Conservation (phyloP, 1,139 yeast species). For the Candida mesenterica region DNA sequence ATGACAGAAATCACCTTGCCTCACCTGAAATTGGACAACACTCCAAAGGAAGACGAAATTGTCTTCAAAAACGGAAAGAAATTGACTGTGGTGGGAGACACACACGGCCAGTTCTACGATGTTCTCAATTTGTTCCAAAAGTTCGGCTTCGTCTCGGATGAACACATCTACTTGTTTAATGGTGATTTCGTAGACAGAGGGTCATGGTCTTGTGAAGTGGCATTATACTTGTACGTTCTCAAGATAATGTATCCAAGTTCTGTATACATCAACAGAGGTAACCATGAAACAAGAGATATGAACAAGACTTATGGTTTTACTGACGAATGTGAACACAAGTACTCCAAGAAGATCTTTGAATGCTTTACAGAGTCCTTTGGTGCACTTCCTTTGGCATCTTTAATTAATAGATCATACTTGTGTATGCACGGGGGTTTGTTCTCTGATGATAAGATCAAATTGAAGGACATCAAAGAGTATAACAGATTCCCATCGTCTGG, state of each 20-base stretch:
- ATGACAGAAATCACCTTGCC: conserved; percentile 68
- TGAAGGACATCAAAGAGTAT: conserved; percentile 70
- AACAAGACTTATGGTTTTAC: conserved; percentile 95
- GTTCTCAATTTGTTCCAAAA: conserved; percentile 71
- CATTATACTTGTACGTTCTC: conserved; percentile 72
- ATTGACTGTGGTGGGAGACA: conserved; percentile 93
- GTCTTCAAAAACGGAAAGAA: conserved; percentile 29
- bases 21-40: conserved; percentile 24
- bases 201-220: conserved; percentile 97
- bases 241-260: conserved; percentile 76
- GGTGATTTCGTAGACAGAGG: conserved; percentile 99
- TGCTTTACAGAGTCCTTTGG: conserved; percentile 87
- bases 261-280: conserved; percentile 84
- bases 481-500: conserved; percentile 61
- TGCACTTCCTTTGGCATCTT: conserved; percentile 80
- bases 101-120: conserved; percentile 96
- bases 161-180: conserved; percentile 83
- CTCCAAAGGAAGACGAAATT: conserved; percentile 20
- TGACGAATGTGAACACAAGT: conserved; percentile 92
- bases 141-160: conserved; percentile 65
- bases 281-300: conserved; percentile 97
- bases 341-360: conserved; percentile 77
- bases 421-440: conserved; percentile 97
- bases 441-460: conserved; percentile 67
- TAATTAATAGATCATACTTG: conserved; percentile 72